A percentile compares a stretch with the other conserved stretches of the same genome.
Conservation (phyloP, 352 stramenopile genomes). For the Pythium dissimile region DNA sequence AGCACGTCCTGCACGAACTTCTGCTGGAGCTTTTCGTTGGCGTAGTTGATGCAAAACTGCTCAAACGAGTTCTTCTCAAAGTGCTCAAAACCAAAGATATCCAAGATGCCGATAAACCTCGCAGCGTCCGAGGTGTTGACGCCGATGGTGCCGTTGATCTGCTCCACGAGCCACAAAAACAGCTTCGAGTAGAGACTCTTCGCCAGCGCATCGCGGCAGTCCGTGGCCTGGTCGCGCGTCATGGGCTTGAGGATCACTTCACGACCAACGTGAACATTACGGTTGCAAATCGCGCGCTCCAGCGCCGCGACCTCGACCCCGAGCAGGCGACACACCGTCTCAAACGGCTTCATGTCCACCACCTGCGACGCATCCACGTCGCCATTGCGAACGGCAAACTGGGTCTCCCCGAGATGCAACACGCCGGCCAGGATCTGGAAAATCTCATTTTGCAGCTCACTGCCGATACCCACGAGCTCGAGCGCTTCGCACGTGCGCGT, state of each 20-base stretch:
- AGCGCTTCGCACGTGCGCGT: slow-evolving; percentile 81
- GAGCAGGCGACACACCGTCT: slow-evolving; percentile 51
- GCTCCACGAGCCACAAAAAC: slow-evolving; percentile 94
- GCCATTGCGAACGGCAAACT: slow-evolving; percentile 59
- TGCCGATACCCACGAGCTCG: slow-evolving; percentile 84
- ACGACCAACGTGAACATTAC: slow-evolving; percentile 78
- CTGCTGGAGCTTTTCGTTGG: slow-evolving; percentile 89
- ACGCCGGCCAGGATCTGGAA: slow-evolving; percentile 87
- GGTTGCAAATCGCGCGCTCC: slow-evolving; percentile 70
- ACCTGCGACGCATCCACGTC: slow-evolving; percentile 78
- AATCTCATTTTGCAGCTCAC: slow-evolving; percentile 82
- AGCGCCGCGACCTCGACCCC: slow-evolving; percentile 52
- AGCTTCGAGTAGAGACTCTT: slow-evolving; percentile 95
- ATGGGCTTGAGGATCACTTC: slow-evolving; percentile 83
- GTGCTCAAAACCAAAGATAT: slow-evolving; percentile 93
- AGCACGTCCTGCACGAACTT: slow-evolving; percentile 93
- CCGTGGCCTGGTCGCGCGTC: slow-evolving; percentile 75
- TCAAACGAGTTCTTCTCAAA: slow-evolving; percentile 92
- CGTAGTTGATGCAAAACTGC: slow-evolving; percentile 93
- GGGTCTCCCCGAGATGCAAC: slow-evolving; percentile 91
- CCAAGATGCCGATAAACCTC: slow-evolving; percentile 90
- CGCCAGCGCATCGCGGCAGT: slow-evolving; percentile 92
- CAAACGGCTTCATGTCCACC: slow-evolving; percentile 52
- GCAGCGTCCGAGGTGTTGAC: slow-evolving; percentile 40
- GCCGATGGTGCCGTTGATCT: slow-evolving; percentile 91